Percentiles rank a stretch among this genome's conserved stretches.
Conservation (phyloP, 176 grass and related monocot species). For the Aegilops umbellulata region DNA sequence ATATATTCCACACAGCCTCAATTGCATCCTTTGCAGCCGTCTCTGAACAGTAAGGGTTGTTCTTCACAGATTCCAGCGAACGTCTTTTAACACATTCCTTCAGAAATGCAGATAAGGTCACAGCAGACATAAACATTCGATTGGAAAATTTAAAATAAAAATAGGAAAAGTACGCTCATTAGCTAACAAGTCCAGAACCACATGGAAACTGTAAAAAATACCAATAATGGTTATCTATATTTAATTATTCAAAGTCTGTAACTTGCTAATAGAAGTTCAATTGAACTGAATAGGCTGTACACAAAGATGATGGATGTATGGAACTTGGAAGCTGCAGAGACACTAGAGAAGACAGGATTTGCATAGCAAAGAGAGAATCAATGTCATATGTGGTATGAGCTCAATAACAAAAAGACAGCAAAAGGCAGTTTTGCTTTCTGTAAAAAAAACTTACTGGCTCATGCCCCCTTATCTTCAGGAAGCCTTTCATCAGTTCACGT, state of each 20-base stretch:
- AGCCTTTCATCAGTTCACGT: conserved; percentile 76
- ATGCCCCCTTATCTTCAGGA: conserved; percentile 89
- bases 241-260: neutral
- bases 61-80: conserved; percentile 59
- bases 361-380: neutral
- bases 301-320: neutral
- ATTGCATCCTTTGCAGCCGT: conserved; percentile 81
- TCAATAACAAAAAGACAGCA: neutral
- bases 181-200: neutral
- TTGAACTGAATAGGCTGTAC: neutral
- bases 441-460: conserved; percentile 61
- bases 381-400: neutral
- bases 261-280: neutral
- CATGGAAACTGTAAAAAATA: neutral
- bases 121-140: conserved; percentile 11
- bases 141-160: neutral
- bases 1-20: conserved; percentile 86
- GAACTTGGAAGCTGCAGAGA: neutral
- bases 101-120: conserved; percentile 17
- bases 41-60: conserved; percentile 64
- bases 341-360: neutral
- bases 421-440: neutral
- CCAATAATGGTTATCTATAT: neutral
- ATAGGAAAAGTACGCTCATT: neutral
- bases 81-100: conserved; percentile 93